Evolutionary conservation across 805 yeast genomes (phyloP), one percentile per base, ranked within the genome.

Genomic region (Wickerhamiella sergipiensis): DNA sequence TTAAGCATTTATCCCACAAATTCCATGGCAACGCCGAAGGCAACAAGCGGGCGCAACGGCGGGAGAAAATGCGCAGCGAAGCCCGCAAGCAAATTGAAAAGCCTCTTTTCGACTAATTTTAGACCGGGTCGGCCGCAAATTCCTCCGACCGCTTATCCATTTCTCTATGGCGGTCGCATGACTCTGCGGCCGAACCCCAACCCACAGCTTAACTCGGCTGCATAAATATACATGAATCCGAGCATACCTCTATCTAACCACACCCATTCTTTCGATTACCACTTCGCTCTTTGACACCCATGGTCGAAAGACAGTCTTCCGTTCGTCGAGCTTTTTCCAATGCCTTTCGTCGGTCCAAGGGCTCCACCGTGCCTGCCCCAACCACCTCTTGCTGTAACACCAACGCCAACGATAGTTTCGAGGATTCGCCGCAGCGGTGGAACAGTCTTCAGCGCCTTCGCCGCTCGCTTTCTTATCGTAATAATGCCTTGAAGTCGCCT

Each of bases 1-100:
- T 76, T 69, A 85, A 84, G 66, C 76, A 77, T 53, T 66, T 85
- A 46, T 82, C 92, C 2, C 89, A 83, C 55, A 77, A 79, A 55
- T 86, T 85, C 64, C 95, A 86, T 62, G 94, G 92, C 2, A 66
- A 61, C 17, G 64, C 63, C 1, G 59, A 65, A 8, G 70, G 71
- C 12, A 67, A 65, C 53, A 56, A 52, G 18, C 65, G 66, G 54
- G 59, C 63, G 2, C 70, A 67, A 53, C 63, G 65, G 57, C 60
- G 57, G 49, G 47, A 63, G 26, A 57, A 61, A 10, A 5, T 7
- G 2, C 18, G 15, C 7, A n/a, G 6, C 26, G 38, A 22, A 4
- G 17, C 24, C 6, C 18, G 3, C 15, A 18, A 45, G 24, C 21
- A 45, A 45, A n/a, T 17, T 5, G 39, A 22, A 12, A 29, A 29